Evolutionary conservation across 139 green algal genomes (phyloP), one percentile per base, ranked within the genome.

Genomic region (Closterium sp.): DNA sequence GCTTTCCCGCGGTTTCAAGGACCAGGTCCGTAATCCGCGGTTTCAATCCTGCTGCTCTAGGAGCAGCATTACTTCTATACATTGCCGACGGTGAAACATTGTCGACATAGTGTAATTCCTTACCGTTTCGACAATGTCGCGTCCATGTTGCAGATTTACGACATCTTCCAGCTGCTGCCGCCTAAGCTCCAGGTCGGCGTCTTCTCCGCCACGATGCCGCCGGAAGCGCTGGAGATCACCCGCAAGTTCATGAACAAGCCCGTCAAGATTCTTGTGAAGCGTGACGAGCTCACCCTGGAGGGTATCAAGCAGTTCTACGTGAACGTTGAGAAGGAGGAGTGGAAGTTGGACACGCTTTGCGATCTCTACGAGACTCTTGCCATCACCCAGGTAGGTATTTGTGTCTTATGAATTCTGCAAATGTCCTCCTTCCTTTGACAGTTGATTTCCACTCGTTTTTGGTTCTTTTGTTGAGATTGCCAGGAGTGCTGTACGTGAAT

Each of bases 231-330:
- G 91, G 98, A 99, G 96, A 99, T 99, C 96, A 99, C 98, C 89
- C 95, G 97, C 92, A 99, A 99, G 97, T 99, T 99, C 97, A 99
- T 99, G 98, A 99, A 98, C 97, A 99, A 99, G 97, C 98, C 98
- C 11, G 97, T 99, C 95, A 97, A 97, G 95, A 99, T 99, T 96
- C 96, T 99, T 93, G 98, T 99, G 21, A 99, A 99, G 97, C 97
- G 98, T 90, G 98, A 99, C 91, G 98, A 99, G 97, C 97, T 99
- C 89, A 99, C 98, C 32, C 97, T 99, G 34, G 98, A 99, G 96
- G 98, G 98, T 98, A 99, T 99, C 96, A 99, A 99, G 98, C 98
- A 99, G 96, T 98, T 98, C 92, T 97, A 97, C 94, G 96, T 97
- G 89, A 96, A 97, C 89, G 96, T 97, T 89, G 98, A 99, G 93